Evolutionary conservation across 2,329 filamentous ascomycete genomes (phyloP).

Genomic region (Colletotrichum somersetense): DNA sequence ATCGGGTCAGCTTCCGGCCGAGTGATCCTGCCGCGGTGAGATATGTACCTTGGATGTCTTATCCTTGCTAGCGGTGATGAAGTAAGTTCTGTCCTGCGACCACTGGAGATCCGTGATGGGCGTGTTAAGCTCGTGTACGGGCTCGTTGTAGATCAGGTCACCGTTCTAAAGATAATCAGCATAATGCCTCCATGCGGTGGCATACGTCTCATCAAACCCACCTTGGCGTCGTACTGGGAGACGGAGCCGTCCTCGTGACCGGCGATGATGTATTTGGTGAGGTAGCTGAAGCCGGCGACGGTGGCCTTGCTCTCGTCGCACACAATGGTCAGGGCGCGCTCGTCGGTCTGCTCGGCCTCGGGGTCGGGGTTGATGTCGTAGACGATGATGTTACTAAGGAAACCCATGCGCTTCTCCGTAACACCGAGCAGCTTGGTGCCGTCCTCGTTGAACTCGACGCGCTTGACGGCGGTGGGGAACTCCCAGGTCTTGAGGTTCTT

Average conservation of each 20-base stretch:
- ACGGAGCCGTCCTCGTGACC: conserved; percentile 97
- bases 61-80: conserved; percentile 98
- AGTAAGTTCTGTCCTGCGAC: conserved; percentile 93
- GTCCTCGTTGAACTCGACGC: conserved; percentile 97
- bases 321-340: conserved; percentile 87
- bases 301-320: conserved; percentile 97
- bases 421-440: conserved; percentile 91
- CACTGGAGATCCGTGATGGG: conserved; percentile 95
- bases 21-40: not conserved
- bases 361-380: conserved; percentile 89
- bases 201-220: conserved; percentile 49
- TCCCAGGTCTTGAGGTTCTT: conserved; percentile 97
- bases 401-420: conserved; percentile 98
- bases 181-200: not conserved
- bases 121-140: conserved; percentile 86
- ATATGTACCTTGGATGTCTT: conserved; percentile 85
- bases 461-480: conserved; percentile 96
- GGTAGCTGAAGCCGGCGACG: conserved; percentile 95
- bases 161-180: conserved; percentile 68
- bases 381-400: conserved; percentile 93
- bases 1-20: conserved; percentile 13
- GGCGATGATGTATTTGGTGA: conserved; percentile 95
- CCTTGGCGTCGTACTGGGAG: conserved; percentile 92
- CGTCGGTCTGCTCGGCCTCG: conserved; percentile 85
- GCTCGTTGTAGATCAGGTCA: conserved; percentile 83